A percentile compares a stretch with the other conserved stretches of the same genome.
Conservation (phyloP, 108 stramenopile species). For the Cyclostephanos invisitatus region DNA sequence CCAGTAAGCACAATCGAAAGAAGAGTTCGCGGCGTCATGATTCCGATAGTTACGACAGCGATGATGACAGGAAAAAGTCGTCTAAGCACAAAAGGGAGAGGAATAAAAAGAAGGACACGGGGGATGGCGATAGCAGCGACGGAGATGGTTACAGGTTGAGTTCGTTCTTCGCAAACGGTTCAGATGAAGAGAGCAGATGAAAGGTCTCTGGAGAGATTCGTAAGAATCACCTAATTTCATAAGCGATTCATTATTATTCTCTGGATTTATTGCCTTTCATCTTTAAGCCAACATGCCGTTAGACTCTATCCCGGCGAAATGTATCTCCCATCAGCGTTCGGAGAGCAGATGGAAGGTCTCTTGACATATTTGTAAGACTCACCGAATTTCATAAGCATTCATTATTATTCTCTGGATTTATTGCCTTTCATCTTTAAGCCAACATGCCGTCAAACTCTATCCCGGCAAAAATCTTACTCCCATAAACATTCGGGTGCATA, state of each 20-base stretch:
- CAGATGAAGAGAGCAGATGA: constrained; percentile 45
- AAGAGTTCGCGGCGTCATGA: constrained; percentile 41
- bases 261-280: background rate
- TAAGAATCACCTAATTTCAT: background rate
- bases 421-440: background rate
- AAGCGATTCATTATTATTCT: background rate
- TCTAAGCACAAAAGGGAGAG: constrained; percentile 51
- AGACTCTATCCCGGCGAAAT: background rate
- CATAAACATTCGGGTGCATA: too few relatives aligned
- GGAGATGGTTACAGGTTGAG: constrained; percentile 71
- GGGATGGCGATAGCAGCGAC: constrained; percentile 45
- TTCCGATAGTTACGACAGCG: constrained; percentile 44
- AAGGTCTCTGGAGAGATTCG: constrained; percentile 9
- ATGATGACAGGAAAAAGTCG: constrained; percentile 42
- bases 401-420: background rate
- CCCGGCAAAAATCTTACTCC: background rate
- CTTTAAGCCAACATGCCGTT: background rate
- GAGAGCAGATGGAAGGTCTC: constrained; percentile 13
- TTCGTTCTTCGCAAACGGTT: constrained; percentile 68
- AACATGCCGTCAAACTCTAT: background rate
- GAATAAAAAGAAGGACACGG: constrained; percentile 37
- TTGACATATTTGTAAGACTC: background rate
- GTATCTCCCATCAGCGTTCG: background rate
- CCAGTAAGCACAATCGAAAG: constrained; percentile 32
- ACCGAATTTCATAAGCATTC: background rate